Evolutionary conservation across 805 yeast genomes (phyloP).

Genomic region (Saccharomycopsis babjevae): DNA sequence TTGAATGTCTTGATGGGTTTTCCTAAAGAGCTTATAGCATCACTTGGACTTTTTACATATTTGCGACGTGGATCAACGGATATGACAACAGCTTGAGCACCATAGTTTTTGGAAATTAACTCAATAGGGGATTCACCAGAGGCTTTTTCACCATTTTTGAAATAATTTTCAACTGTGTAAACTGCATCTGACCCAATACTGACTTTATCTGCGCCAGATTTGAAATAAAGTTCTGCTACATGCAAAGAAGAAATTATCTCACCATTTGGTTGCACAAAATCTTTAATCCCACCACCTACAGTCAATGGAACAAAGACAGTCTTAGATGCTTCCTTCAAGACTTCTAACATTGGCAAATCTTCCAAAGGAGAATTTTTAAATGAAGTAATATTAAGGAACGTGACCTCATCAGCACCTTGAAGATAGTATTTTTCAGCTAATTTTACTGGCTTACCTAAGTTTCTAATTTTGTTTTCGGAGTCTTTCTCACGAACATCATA

Average conservation of each 20-base stretch:
- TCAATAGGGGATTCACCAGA: conserved; percentile 85
- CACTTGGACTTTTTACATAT: conserved; percentile 40
- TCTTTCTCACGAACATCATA: conserved; percentile 86
- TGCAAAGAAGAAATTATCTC: conserved; percentile 71
- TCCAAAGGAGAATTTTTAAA: conserved; percentile 87
- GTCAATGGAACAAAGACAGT: conserved; percentile 94
- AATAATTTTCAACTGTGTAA: conserved; percentile 74
- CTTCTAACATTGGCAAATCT: conserved; percentile 95
- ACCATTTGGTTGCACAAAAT: conserved; percentile 79
- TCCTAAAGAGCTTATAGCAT: conserved; percentile 22
- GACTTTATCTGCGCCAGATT: conserved; percentile 97
- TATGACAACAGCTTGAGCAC: conserved; percentile 94
- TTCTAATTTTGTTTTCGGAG: conserved; percentile 51
- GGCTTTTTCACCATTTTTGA: conserved; percentile 43
- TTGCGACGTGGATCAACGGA: conserved; percentile 95
- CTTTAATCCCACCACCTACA: conserved; percentile 97
- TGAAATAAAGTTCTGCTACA: conserved; percentile 84
- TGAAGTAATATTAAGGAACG: conserved; percentile 90
- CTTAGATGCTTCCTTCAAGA: conserved; percentile 69
- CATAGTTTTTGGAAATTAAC: conserved; percentile 83
- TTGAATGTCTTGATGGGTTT: conserved; percentile 55
- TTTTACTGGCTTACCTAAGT: conserved; percentile 93
- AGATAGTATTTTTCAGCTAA: conserved; percentile 80
- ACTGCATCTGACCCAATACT: conserved; percentile 99
- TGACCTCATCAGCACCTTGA: conserved; percentile 97